phyloP scores from a whole-genome alignment of 2,329 filamentous ascomycete genomes.

The Nothopassalora personata region DNA sequence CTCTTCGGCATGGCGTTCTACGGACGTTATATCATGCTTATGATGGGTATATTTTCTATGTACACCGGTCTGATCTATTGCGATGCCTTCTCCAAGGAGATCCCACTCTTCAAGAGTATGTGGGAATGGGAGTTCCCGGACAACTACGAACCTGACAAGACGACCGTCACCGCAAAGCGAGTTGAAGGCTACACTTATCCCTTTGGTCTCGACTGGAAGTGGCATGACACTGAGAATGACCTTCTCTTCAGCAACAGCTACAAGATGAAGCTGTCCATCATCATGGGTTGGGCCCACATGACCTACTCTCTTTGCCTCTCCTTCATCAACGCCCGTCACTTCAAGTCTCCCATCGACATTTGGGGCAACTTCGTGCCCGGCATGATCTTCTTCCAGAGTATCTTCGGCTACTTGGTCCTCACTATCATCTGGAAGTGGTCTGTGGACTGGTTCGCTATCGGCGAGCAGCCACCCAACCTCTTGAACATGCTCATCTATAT shows the following conservation, averaged over 20 bases:
- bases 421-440: constrained; percentile 98
- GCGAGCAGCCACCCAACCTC: constrained; percentile 70
- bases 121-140: constrained; percentile 77
- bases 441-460: constrained; percentile 71
- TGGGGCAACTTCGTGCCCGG: constrained; percentile 96
- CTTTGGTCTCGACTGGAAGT: constrained; percentile 91
- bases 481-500: constrained; percentile 99
- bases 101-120: constrained; percentile 81
- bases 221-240: constrained; percentile 94
- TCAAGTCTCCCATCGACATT: constrained; percentile 91
- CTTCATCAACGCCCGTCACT: constrained; percentile 88
- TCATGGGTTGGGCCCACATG: constrained; percentile 97
- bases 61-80: constrained; percentile 98
- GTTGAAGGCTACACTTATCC: constrained; percentile 80
- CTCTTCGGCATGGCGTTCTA: constrained; percentile 98
- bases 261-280: constrained; percentile 99
- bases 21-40: constrained; percentile 93
- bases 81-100: constrained; percentile 89
- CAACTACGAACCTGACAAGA: constrained; percentile 39
- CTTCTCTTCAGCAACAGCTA: constrained; percentile 95
- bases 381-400: constrained; percentile 99
- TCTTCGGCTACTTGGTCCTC: constrained; percentile 92
- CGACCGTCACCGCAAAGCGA: constrained; percentile 58
- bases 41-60: constrained; percentile 96
- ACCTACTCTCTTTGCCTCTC: constrained; percentile 94